Evolutionary conservation across 768 basidiomycete genomes (phyloP), one percentile per base, ranked within the genome.

Genomic region (Naganishia vaughanmartiniae): DNA sequence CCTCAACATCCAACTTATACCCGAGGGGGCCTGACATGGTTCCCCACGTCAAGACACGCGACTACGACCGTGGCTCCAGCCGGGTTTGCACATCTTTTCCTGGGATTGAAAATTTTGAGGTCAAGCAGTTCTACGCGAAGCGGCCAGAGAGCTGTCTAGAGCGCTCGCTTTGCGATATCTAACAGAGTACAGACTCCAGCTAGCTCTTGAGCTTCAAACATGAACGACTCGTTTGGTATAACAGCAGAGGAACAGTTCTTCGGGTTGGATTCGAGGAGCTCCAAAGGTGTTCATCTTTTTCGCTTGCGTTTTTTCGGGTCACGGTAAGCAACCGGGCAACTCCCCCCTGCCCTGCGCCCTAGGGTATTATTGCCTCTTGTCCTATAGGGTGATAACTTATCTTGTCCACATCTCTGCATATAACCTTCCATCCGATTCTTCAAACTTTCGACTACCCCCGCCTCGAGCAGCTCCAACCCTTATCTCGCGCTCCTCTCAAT

Each of bases 241-340:
- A n/a, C 48, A 51, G 48, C 48, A 51, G 48, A 7, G 48, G 42
- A 42, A 42, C 48, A 26, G 48, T 21, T 21, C 24, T 51, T 51
- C 48, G 48, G 48, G 48, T 51, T 26, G 24, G 48, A 4, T n/a
- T 26, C 17, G 24, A 51, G 48, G 48, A 51, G 48, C 48, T 51
- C 48, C 48, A 51, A n/a, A 51, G n/a, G 19, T 26, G 45, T 4
- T 46, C 45, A 17, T 21, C 5, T 12, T 51, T 26, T 51, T 51
- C 48, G 48, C 48, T 26, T 58, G 57, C 15, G 42, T 36, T 39
- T 42, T 60, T 42, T 63, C 60, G 60, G 60, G 60, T 46, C 60
- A 14, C 46, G 60, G 60, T 63, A 63, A 63, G 60, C 60, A 45
- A 63, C 24, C 39, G 60, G 28, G 58, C 58, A 28, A 60, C 46